Evolutionary conservation across 257 asterid genomes (phyloP), one percentile per base, ranked within the genome.

Genomic region (Solanum etuberosum): DNA sequence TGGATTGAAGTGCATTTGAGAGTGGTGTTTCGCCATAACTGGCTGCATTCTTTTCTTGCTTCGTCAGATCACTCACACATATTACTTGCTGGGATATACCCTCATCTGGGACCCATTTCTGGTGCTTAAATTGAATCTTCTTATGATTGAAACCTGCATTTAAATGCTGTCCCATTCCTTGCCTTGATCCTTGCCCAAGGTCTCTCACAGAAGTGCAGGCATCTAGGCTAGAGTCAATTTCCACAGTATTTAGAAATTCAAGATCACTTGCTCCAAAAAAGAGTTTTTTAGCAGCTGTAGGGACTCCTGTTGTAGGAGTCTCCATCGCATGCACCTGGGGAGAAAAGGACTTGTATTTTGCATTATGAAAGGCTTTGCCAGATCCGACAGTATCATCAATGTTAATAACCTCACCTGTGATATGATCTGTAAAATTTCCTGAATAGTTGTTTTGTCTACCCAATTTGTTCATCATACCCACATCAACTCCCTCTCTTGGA

Each of bases 341-440:
- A 72, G 94, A 89, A 88, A 91, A 89, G 84, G 87, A 86, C 86
- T 83, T 40, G 85, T 90, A 87, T 65, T 88, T 88, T 83, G 87
- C 89, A 77, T 48, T 88, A 37, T 88, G 85, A 83, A 88, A 86
- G 80, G 89, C 88, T 90, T 91, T 91, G 73, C 84, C 84, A 83
- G 88, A 90, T 87, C 92, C 89, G 87, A 88, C 88, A 67, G 91
- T 77, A 80, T 89, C 91, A 43, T 92, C 94, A 68, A 90, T 88
- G 78, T 95, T 91, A 90, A 97, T 93, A 85, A 94, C 94, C 91
- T 96, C 99, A 89, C 97, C 98, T 65, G 90, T 85, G 72, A 90
- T 84, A 90, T 92, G 89, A 78, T 90, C 93, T 87, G 87, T 90
- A 76, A 78, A 87, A 86, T 87, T 86, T 83, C 91, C 93, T 86